These are phyloP conservation scores for Raphanus hybrid DNA, from an alignment of 441 rosid species.

Conservation along the genomic window DNA sequence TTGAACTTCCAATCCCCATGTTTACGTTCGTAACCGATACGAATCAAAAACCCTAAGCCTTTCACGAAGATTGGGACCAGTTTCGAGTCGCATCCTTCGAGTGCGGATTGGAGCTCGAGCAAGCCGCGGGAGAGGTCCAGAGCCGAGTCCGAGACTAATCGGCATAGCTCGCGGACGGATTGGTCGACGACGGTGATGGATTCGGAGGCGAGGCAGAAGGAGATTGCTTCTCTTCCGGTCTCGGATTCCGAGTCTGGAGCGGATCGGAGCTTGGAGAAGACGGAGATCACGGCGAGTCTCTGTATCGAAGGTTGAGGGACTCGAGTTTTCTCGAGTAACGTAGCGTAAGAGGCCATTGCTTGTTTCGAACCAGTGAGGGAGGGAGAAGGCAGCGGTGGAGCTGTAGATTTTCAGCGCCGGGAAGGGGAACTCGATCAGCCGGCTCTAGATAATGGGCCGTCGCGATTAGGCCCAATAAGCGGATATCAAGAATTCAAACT, in stretches of 20 bases:
- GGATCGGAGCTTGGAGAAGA: constrained; percentile 81
- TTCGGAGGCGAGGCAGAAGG: constrained; percentile 66
- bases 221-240: constrained; percentile 63
- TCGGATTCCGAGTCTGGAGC: constrained; percentile 63
- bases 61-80: constrained; percentile 65
- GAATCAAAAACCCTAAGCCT: constrained; percentile 67
- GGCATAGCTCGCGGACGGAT: constrained; percentile 84
- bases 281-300: constrained; percentile 74
- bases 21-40: constrained; percentile 57
- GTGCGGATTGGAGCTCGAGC: constrained; percentile 82
- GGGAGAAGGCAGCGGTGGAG: constrained; percentile 9
- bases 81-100: constrained; percentile 71
- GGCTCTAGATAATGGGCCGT: neutral
- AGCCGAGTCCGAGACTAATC: constrained; percentile 65
- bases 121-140: constrained; percentile 60
- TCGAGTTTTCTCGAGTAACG: constrained; percentile 73
- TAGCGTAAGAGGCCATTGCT: constrained; percentile 64
- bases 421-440: neutral
- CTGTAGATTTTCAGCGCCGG: constrained; percentile 8
- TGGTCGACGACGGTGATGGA: constrained; percentile 84
- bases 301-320: constrained; percentile 88
- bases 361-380: neutral
- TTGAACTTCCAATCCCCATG: constrained; percentile 57
- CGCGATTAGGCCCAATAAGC: constrained; percentile 5
- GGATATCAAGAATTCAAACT: neutral